These are phyloP conservation scores for Aureobasidium sp. DNA, from an alignment of 2,329 filamentous ascomycete species.

Conservation along the genomic window DNA sequence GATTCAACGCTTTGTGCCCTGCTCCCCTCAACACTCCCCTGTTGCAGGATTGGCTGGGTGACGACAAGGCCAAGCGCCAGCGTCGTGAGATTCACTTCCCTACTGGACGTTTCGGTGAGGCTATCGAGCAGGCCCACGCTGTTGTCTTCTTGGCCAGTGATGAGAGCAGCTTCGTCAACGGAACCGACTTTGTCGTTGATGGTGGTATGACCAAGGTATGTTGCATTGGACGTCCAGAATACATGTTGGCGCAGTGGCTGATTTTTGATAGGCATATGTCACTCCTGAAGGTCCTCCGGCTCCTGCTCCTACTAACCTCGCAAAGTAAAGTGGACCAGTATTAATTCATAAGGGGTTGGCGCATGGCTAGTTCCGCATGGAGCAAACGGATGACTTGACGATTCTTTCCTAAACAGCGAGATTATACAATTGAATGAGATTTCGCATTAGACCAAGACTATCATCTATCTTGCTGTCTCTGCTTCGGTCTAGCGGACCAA, in stretches of 20 bases:
- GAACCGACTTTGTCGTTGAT: slow-evolving; percentile 88
- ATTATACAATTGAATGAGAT: background rate
- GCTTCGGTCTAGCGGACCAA: background rate
- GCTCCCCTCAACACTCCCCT: slow-evolving; percentile 88
- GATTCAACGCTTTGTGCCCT: slow-evolving; percentile 87
- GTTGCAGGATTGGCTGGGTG: slow-evolving; percentile 87
- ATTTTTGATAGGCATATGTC: slow-evolving; percentile 56
- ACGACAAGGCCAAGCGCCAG: slow-evolving; percentile 72
- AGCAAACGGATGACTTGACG: background rate
- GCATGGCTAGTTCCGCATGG: background rate
- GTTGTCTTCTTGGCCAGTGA: slow-evolving; percentile 83
- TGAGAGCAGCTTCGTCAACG: slow-evolving; percentile 84
- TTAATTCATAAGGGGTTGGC: background rate
- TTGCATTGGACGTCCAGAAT: background rate
- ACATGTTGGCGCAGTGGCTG: slow-evolving; percentile 1
- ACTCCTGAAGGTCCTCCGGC: slow-evolving; percentile 53
- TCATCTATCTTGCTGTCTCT: slow-evolving; percentile 12
- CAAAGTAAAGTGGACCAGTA: slow-evolving; percentile 20
- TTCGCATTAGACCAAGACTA: slow-evolving; percentile 11
- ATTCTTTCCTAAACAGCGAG: background rate
- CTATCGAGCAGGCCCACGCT: slow-evolving; percentile 86
- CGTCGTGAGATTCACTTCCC: slow-evolving; percentile 88
- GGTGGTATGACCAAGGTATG: slow-evolving; percentile 80
- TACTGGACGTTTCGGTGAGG: slow-evolving; percentile 79
- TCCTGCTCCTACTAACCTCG: slow-evolving; percentile 38